Base-by-base conservation (phyloP, 257 asterid genomes). In the Eustoma russellianum region DNA sequence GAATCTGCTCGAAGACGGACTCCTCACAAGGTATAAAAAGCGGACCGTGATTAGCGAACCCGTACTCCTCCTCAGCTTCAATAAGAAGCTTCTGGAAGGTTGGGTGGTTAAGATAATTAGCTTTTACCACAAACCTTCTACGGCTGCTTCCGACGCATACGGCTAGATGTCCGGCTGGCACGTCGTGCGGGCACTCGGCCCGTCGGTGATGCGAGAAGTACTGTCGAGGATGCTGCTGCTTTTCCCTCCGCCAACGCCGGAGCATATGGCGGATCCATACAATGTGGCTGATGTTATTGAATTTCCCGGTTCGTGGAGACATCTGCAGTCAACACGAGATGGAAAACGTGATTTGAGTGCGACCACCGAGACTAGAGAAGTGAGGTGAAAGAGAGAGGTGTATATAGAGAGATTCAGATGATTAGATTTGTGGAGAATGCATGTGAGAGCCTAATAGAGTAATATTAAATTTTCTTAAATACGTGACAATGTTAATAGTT, bases 101-200 rank as follows among this genome's bases (percentile, higher is more conserved):
- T 7, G 97, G 89, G 65, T 85, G 94, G 70, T 88, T 88, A 44
- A 88, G 81, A 72, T 71, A 61, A 64, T 80, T 62, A 16, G 94
- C 82, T 48, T 81, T 93, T 45, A 88, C 94, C 13, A 85, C 65
- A 62, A 75, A 88, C 63, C 97, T 64, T 52, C 66, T 68, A 48
- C 60, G 44, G 59, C 56, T 69, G 58, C 48, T 45, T 2, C 97
- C 97, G 28, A 88, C 97, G 44, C 74, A 60, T 64, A 88, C 28
- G 34, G 94, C 94, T 55, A 88, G 89, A 65, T 88, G 92, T 6
- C 95, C 97, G 0, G 91, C 63, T 8, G 95, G 95, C 30, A 88
- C 95, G 48, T 88, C 95, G 33, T 80, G 19, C 33, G 85, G 92
- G 0, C n/a, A 75, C 59, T 13, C 19, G 30, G 40, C 43, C 43